Conservation (phyloP, 23 red algal species). For the Agarophyton chilense region DNA sequence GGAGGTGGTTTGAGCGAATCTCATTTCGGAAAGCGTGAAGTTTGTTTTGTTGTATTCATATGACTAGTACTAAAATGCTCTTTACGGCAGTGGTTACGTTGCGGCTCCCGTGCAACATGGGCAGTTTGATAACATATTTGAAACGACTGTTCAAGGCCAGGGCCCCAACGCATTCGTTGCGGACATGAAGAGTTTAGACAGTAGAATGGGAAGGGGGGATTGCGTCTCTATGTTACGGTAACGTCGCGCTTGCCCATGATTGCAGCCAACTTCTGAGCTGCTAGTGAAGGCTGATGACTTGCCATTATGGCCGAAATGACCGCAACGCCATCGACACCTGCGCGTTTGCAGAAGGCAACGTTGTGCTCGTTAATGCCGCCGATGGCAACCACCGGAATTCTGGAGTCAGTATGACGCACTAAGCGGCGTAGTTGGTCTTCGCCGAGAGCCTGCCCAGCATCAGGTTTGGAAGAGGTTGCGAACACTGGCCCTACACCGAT, state of each 20-base stretch:
- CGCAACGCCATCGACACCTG: conserved; percentile 82
- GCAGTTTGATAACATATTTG: no score
- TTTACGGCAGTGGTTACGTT: no score
- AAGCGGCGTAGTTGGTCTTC: conserved; percentile 43
- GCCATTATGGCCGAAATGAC: conserved; percentile 88
- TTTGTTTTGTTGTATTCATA: no score
- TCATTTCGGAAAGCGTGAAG: no score
- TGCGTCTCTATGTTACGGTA: neutral
- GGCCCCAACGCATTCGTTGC: no score
- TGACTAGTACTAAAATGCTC: no score
- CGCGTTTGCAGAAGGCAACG: conserved; percentile 41
- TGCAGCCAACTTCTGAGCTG: conserved; percentile 22
- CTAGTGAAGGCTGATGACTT: conserved; percentile 37
- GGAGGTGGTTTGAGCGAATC: no score
- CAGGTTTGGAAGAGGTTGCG: conserved; percentile 73
- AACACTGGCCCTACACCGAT: conserved; percentile 87
- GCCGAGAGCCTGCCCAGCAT: conserved; percentile 91
- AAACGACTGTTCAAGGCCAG: no score
- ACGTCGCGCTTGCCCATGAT: neutral
- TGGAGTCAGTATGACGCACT: conserved; percentile 12
- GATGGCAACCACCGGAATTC: conserved; percentile 90
- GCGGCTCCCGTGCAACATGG: no score
- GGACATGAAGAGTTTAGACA: no score
- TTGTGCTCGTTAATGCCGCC: conserved; percentile 79
- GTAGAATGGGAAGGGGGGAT: no score